These are phyloP conservation scores for Tricholoma hemisulphureum DNA, from an alignment of 768 basidiomycete genomes.

Conservation along the genomic window DNA sequence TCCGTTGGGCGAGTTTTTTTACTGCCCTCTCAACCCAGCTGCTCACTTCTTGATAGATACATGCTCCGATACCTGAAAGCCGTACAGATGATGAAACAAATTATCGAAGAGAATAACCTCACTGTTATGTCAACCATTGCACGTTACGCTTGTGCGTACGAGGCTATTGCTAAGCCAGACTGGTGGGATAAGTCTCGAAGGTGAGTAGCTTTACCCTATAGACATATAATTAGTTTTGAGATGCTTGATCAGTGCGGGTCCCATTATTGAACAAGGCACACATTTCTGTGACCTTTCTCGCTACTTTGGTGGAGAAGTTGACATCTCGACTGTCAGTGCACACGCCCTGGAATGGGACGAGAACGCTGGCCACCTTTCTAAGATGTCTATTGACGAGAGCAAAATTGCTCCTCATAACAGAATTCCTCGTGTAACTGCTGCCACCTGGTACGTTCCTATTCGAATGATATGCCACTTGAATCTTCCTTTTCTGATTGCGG, in stretches of 20 bases:
- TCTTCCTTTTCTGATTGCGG: conserved; percentile 1
- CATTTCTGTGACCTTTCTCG: conserved; percentile 97
- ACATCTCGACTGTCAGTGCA: conserved; percentile 74
- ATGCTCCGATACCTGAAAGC: conserved; percentile 94
- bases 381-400: conserved; percentile 80
- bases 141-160: conserved; percentile 88
- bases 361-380: conserved; percentile 79
- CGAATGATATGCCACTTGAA: not conserved
- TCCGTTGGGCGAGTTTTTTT: conserved; percentile 74
- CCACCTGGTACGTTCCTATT: conserved; percentile 65
- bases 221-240: conserved; percentile 1
- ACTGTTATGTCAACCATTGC: conserved; percentile 96
- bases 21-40: not conserved
- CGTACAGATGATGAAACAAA: conserved; percentile 95
- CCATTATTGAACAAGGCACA: conserved; percentile 89
- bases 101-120: conserved; percentile 90
- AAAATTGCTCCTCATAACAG: conserved; percentile 84
- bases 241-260: conserved; percentile 56
- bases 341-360: conserved; percentile 94
- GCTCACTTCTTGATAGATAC: conserved; percentile 48
- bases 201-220: conserved; percentile 28
- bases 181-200: conserved; percentile 96
- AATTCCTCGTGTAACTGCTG: conserved; percentile 90
- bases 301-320: conserved; percentile 96
- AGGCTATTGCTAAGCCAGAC: conserved; percentile 74